Base-by-base conservation (phyloP, 2,329 filamentous ascomycete species). In the Fusarium goolgardi region DNA sequence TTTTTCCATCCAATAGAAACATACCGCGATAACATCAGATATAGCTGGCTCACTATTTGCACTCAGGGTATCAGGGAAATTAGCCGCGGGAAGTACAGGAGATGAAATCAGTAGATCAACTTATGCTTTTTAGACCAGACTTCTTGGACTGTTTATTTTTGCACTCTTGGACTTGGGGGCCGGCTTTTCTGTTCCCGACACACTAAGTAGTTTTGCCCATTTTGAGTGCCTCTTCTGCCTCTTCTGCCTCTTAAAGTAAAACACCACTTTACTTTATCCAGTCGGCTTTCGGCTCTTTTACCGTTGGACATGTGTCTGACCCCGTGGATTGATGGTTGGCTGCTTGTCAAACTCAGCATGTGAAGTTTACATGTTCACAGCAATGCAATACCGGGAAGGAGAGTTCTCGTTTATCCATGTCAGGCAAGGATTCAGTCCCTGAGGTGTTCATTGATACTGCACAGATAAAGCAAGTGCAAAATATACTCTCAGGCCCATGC, bases 271-370 rank as follows among this genome's bases (percentile, higher is more conserved):
- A 25, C 25, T 53, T 61, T 52, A 61, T 44, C 51, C 65, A 63
- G 57, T 70, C 66, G 66, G 66, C 66, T 51, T 59, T 69, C 66
- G 66, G 54, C 39, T 58, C 47, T 34, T 47, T 55, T 53, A 32
- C 43, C 29, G 29, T 67, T 64, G 37, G 46, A 21, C 32, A 40
- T 64, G 46, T 56, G 32, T 59, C 23, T 65, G 46, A 41, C 29
- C 23, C 55, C 66, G 65, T 65, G 43, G 27, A 45, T 31, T 45
- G 8, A 12, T 45, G 25, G 25, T 45, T 45, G 43, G 43, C 27
- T 31, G 27, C 10, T 29, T 18, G 29, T 13, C 34, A 43, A 40
- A 12, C 35, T 46, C 31, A 39, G 49, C 55, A 68, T 63, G 59
- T 62, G 59, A 63, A 63, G 50, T 57, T 58, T 47, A 55, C 47